Conservation (phyloP, 192 early-diverging fungal species). For the Podila epigama region DNA sequence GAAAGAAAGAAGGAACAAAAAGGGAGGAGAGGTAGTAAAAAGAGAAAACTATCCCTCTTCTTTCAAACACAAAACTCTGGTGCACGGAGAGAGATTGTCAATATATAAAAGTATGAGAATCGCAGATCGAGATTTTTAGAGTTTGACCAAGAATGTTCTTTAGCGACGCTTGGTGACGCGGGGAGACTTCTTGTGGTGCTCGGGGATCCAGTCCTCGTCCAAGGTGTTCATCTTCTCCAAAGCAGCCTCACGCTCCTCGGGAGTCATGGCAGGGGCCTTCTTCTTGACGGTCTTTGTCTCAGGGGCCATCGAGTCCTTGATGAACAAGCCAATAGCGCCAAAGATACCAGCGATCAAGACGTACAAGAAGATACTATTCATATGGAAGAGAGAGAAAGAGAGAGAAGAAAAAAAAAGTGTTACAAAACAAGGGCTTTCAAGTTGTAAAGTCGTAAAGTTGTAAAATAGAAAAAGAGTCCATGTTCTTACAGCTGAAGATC, state of each 20-base stretch:
- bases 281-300: conserved; percentile 33
- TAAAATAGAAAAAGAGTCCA: not conserved
- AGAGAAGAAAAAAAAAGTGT: not conserved
- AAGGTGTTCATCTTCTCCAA: conserved; percentile 46
- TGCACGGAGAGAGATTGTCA: not conserved
- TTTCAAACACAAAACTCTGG: too few relatives aligned
- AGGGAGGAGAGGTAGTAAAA: too few relatives aligned
- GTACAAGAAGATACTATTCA: conserved; percentile 39
- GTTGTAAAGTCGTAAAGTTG: not conserved
- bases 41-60: too few relatives aligned
- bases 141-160: not conserved
- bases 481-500: conserved; percentile 36
- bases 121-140: too few relatives aligned
- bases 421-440: not conserved
- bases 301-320: conserved; percentile 36
- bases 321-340: conserved; percentile 33
- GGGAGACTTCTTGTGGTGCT: conserved; percentile 53
- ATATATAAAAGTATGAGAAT: not conserved
- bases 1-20: too few relatives aligned
- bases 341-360: conserved; percentile 45
- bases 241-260: conserved; percentile 47
- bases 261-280: conserved; percentile 40
- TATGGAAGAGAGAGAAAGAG: not conserved
- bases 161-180: conserved; percentile 37
- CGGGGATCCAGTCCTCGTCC: conserved; percentile 52